phyloP scores from a whole-genome alignment of 148 eudicot genomes.

The Fallopia convolvulus region DNA sequence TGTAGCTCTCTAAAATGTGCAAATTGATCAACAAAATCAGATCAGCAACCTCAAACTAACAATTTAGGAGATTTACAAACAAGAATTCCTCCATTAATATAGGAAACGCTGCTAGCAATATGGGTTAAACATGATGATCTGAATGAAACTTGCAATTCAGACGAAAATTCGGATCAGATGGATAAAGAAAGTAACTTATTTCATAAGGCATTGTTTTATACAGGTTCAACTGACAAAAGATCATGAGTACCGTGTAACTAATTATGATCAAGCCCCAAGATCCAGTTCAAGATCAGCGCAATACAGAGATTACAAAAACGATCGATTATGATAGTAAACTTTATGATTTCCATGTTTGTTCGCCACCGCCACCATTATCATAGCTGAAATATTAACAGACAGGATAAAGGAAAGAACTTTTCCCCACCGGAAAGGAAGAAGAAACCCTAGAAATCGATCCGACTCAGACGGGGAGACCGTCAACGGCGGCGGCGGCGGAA shows the following conservation, averaged over 20 bases:
- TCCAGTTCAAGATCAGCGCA: not conserved
- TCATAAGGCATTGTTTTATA: not conserved
- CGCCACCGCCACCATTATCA: not conserved
- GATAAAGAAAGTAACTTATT: not conserved
- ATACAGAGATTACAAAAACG: not conserved
- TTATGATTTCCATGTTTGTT: not conserved
- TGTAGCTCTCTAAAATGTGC: not conserved
- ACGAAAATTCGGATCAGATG: not conserved
- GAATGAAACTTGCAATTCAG: not conserved
- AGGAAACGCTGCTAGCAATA: not conserved
- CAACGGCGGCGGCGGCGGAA: constrained; percentile 21
- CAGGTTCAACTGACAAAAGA: not conserved
- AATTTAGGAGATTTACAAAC: not conserved
- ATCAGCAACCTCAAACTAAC: no score
- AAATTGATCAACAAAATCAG: not conserved
- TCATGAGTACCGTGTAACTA: not conserved
- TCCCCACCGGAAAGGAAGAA: not conserved
- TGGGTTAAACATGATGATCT: not conserved
- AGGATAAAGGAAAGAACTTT: not conserved
- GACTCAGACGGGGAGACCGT: constrained; percentile 61
- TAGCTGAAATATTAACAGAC: not conserved
- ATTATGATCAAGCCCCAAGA: not conserved
- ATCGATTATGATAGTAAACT: not conserved
- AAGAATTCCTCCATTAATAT: not conserved
- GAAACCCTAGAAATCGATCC: not conserved